Conservation (phyloP, 2,329 filamentous ascomycete genomes). For the Sarocladiaceae sp. region DNA sequence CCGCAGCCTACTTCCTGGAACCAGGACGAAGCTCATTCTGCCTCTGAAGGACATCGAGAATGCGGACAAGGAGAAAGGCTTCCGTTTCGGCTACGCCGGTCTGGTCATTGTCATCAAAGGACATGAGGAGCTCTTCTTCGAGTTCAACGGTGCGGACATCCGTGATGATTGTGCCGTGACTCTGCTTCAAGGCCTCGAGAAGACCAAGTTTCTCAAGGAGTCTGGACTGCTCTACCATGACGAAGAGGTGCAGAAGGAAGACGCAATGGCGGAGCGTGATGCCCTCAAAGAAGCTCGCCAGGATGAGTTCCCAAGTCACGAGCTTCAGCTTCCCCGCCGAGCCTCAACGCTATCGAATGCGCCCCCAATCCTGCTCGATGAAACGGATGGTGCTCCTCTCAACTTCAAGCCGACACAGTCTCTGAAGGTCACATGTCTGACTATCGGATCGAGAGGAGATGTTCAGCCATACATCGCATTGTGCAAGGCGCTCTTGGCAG, state of each 20-base stretch:
- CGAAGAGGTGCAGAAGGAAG: constrained; percentile 44
- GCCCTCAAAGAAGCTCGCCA: constrained; percentile 71
- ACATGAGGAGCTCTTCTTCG: constrained; percentile 95
- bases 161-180: constrained; percentile 88
- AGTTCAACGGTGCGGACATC: constrained; percentile 72
- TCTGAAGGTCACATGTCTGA: constrained; percentile 84
- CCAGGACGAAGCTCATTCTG: constrained; percentile 86
- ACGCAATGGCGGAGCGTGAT: constrained; percentile 76
- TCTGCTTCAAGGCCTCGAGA: constrained; percentile 71
- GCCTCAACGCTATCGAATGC: constrained; percentile 47
- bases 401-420: constrained; percentile 83
- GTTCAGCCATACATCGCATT: constrained; percentile 97
- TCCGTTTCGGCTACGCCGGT: constrained; percentile 85
- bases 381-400: constrained; percentile 79
- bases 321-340: constrained; percentile 44
- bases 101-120: constrained; percentile 90
- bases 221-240: constrained; percentile 63
- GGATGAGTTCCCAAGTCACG: constrained; percentile 46
- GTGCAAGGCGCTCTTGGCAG: constrained; percentile 82
- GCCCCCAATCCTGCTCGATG: constrained; percentile 82
- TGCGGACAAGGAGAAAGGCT: constrained; percentile 91
- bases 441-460: constrained; percentile 92
- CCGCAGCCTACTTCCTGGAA: constrained; percentile 83
- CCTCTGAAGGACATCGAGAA: constrained; percentile 91
- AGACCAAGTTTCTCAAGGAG: constrained; percentile 65